phyloP scores from a whole-genome alignment of 495 filamentous ascomycete genomes.

The Hypoxylon cercidicola region DNA sequence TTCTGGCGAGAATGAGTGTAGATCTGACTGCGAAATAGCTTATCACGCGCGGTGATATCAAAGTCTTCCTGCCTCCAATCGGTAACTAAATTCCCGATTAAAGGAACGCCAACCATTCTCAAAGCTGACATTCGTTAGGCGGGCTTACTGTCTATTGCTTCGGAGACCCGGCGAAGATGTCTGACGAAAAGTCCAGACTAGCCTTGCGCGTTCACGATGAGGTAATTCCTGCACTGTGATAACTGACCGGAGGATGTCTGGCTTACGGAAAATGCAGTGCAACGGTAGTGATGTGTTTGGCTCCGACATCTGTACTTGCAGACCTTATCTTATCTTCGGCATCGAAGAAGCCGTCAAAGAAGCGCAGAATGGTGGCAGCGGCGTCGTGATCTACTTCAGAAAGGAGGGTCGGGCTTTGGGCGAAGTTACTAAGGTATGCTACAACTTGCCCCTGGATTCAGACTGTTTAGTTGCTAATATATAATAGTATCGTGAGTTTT shows the following conservation, averaged over 20 bases:
- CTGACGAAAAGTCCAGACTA: slow-evolving; percentile 83
- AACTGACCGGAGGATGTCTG: slow-evolving; percentile 25
- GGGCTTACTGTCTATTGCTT: slow-evolving; percentile 98
- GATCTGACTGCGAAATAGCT: slow-evolving; percentile 58
- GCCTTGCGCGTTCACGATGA: slow-evolving; percentile 96
- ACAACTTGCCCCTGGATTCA: slow-evolving; percentile 11
- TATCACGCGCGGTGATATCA: slow-evolving; percentile 92
- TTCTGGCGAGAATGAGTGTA: slow-evolving; percentile 28
- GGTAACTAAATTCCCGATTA: slow-evolving; percentile 49
- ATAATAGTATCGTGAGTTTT: slow-evolving; percentile 58
- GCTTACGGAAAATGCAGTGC: slow-evolving; percentile 63
- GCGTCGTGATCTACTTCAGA: slow-evolving; percentile 98
- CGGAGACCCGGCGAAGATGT: slow-evolving; percentile 91
- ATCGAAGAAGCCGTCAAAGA: slow-evolving; percentile 97
- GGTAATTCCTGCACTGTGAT: slow-evolving; percentile 46
- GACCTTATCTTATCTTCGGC: slow-evolving; percentile 95
- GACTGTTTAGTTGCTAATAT: slow-evolving; percentile 28
- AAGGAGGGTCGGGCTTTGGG: slow-evolving; percentile 96
- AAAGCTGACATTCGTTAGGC: slow-evolving; percentile 61
- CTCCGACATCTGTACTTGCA: slow-evolving; percentile 97
- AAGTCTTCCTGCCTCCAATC: slow-evolving; percentile 95
- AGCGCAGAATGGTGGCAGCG: slow-evolving; percentile 92
- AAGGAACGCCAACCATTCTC: slow-evolving; percentile 33
- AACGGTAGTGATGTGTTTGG: slow-evolving; percentile 99
- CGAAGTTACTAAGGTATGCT: slow-evolving; percentile 90